Conservation (phyloP, 768 basidiomycete species). For the Xerocomellus intermedius region DNA sequence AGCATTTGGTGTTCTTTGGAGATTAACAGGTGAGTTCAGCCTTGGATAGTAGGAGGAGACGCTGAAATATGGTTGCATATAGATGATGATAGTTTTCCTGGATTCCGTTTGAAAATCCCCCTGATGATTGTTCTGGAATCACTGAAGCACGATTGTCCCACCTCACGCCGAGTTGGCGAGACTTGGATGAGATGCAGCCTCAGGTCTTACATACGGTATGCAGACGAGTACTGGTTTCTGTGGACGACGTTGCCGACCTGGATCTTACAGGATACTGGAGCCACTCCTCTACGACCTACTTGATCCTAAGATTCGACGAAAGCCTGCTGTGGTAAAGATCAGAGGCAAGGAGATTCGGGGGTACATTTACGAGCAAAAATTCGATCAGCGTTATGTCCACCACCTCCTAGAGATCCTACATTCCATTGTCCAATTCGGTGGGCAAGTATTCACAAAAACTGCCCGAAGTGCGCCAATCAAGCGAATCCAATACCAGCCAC, state of each 20-base stretch:
- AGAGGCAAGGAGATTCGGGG: conserved; percentile 66
- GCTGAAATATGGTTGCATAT: conserved; percentile 1
- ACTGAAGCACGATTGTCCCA: conserved; percentile 72
- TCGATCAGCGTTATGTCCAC: conserved; percentile 71
- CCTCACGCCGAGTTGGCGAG: conserved; percentile 76
- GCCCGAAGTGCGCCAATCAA: conserved; percentile 63
- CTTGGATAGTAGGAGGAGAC: neutral
- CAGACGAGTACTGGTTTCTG: neutral
- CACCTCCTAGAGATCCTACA: conserved; percentile 78
- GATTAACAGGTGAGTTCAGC: conserved; percentile 64
- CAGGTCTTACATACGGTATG: conserved; percentile 84
- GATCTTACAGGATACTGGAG: conserved; percentile 72
- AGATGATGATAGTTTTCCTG: conserved; percentile 84
- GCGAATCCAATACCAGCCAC: conserved; percentile 60
- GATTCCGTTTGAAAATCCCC: conserved; percentile 79
- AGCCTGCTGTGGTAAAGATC: conserved; percentile 47
- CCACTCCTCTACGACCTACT: conserved; percentile 78
- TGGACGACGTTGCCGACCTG: neutral
- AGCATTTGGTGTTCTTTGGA: conserved; percentile 92
- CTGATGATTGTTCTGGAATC: conserved; percentile 87
- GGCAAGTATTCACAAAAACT: conserved; percentile 80
- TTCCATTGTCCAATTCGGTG: conserved; percentile 81
- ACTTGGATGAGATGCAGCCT: conserved; percentile 97
- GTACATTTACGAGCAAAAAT: conserved; percentile 66
- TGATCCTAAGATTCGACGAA: conserved; percentile 63